These are phyloP conservation scores for Aspergillus clavatus DNA, from an alignment of 2,329 filamentous ascomycete species.

Conservation along the genomic window DNA sequence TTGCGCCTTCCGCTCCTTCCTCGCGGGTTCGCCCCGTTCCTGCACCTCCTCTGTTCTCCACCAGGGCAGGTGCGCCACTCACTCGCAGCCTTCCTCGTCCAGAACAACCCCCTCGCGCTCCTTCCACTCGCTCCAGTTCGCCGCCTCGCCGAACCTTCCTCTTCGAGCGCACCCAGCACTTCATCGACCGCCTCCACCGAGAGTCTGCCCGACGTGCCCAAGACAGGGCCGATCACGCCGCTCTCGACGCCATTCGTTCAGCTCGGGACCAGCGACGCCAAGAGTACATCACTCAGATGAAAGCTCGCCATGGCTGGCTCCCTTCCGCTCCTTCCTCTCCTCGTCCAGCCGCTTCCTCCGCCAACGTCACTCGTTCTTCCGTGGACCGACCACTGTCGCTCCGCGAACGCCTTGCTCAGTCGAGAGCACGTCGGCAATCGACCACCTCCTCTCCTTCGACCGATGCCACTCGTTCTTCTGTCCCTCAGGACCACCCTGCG, in stretches of 20 bases:
- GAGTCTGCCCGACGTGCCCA: no score
- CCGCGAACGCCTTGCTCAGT: neutral
- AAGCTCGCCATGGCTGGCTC: no score
- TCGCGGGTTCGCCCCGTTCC: neutral
- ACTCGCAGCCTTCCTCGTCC: constrained; percentile 9
- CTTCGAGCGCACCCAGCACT: neutral
- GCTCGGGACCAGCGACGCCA: neutral
- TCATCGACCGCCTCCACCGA: no score
- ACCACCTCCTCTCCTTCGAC: neutral
- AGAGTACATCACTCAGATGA: no score
- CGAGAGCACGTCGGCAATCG: neutral
- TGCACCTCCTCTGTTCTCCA: constrained; percentile 1
- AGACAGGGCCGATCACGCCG: no score
- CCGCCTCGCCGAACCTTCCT: neutral
- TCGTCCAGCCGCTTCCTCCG: no score
- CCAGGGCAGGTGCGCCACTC: constrained; percentile 2
- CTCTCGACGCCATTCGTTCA: neutral
- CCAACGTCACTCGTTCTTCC: neutral
- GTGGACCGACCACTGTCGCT: neutral
- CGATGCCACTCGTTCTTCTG: neutral
- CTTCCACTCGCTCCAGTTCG: neutral
- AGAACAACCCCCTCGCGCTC: neutral
- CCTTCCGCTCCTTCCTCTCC: no score
- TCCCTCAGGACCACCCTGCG: no score
- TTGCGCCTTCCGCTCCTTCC: constrained; percentile 12